These are phyloP conservation scores for Gynostemma pentaphyllum DNA, from an alignment of 306 rosid genomes.

Conservation along the genomic window DNA sequence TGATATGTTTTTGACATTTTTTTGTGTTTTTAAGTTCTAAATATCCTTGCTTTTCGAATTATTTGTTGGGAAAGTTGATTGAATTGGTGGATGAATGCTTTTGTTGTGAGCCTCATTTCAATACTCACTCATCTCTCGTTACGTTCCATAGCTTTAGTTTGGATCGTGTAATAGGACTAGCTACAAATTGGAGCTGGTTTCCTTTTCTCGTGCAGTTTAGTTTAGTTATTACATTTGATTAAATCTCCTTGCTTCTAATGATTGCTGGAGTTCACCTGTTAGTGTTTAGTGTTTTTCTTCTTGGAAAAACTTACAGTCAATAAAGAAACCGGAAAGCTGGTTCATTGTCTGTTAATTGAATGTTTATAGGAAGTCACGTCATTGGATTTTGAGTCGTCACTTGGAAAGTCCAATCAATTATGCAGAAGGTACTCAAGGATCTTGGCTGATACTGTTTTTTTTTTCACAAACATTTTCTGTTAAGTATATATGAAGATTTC, in stretches of 20 bases:
- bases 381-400: not conserved
- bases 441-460: not conserved
- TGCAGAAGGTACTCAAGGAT: not conserved
- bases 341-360: not conserved
- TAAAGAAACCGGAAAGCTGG: not conserved
- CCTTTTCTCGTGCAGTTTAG: not conserved
- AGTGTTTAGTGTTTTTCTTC: not conserved
- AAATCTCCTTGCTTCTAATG: not conserved
- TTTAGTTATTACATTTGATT: constrained; percentile 2
- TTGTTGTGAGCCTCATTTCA: not conserved
- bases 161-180: not conserved
- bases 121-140: not conserved
- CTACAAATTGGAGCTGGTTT: not conserved
- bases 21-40: constrained; percentile 2
- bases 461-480: not conserved
- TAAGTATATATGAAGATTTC: not conserved
- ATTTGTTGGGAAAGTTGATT: not conserved
- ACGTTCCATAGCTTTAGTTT: not conserved
- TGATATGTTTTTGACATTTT: constrained; percentile 20
- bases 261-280: not conserved
- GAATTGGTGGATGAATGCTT: not conserved
- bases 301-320: not conserved
- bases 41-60: constrained; percentile 16
- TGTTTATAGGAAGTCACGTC: not conserved
- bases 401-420: not conserved